phyloP scores from a whole-genome alignment of 768 basidiomycete genomes.

The Lentinula sp. region DNA sequence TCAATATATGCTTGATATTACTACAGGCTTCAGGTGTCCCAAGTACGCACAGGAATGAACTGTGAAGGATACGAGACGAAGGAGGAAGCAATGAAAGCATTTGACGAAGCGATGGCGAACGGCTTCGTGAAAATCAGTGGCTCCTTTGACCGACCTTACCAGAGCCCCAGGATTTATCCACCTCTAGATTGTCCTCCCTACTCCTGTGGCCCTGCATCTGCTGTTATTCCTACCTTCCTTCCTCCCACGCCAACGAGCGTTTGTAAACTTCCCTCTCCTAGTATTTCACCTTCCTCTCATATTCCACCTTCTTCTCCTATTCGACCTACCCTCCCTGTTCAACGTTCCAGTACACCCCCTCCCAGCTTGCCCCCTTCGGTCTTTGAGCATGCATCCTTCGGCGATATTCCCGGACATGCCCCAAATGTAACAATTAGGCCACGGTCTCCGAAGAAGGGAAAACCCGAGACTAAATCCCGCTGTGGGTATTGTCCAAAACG shows the following conservation, averaged over 20 bases:
- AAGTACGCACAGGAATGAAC: conserved; percentile 32
- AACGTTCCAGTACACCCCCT: too few species aligned
- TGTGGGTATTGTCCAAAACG: neutral
- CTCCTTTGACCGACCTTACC: neutral
- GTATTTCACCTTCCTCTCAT: neutral
- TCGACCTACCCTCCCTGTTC: neutral
- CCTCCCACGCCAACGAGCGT: neutral
- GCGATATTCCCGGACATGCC: neutral
- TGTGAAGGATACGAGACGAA: conserved; percentile 36
- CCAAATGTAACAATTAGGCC: neutral
- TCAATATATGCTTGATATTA: neutral
- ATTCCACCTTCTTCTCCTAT: neutral
- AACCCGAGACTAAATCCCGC: too few species aligned
- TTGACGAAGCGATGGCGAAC: conserved; percentile 10
- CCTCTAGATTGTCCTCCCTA: neutral
- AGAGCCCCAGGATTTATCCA: neutral
- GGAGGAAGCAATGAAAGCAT: conserved; percentile 32
- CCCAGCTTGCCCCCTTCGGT: neutral
- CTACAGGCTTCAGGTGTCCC: conserved; percentile 38
- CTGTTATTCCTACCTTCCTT: neutral
- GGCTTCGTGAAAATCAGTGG: conserved; percentile 1
- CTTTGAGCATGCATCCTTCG: neutral
- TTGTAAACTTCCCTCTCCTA: neutral
- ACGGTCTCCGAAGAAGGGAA: neutral
- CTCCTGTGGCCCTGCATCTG: neutral